phyloP scores from a whole-genome alignment of 805 yeast species.

The Jamesozyma gamospora region DNA sequence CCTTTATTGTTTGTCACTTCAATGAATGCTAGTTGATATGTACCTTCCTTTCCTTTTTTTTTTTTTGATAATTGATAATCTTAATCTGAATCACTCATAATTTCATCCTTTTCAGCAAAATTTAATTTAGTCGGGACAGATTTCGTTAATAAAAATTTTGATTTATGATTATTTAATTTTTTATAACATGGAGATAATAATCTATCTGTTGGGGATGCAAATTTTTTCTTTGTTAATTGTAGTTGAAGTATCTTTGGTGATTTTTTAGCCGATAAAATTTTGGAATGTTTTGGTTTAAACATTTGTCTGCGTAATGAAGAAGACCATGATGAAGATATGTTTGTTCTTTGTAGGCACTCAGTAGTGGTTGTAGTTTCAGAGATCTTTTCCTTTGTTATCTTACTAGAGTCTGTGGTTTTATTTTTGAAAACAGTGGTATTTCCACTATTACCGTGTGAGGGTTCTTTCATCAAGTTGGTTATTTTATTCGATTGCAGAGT shows the following conservation, averaged over 20 bases:
- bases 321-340: neutral
- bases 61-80: slow-evolving; percentile 1
- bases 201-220: slow-evolving; percentile 50
- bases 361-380: neutral
- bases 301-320: slow-evolving; percentile 16
- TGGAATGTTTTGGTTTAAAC: slow-evolving; percentile 14
- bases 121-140: slow-evolving; percentile 19
- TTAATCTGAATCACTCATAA: slow-evolving; percentile 2
- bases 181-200: slow-evolving; percentile 50
- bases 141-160: slow-evolving; percentile 16
- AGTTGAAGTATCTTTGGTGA: neutral
- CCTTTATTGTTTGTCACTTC: neutral
- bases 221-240: slow-evolving; percentile 13
- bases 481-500: no score
- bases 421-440: neutral
- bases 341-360: neutral
- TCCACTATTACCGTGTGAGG: neutral
- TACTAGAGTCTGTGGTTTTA: neutral
- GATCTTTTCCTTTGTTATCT: neutral
- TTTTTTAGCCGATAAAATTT: neutral
- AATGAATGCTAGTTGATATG: no score
- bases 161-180: slow-evolving; percentile 41
- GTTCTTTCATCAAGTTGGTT: no score
- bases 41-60: no score
- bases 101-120: slow-evolving; percentile 3